Conservation (phyloP, 2,329 filamentous ascomycete genomes). For the Colletotrichum lini region DNA sequence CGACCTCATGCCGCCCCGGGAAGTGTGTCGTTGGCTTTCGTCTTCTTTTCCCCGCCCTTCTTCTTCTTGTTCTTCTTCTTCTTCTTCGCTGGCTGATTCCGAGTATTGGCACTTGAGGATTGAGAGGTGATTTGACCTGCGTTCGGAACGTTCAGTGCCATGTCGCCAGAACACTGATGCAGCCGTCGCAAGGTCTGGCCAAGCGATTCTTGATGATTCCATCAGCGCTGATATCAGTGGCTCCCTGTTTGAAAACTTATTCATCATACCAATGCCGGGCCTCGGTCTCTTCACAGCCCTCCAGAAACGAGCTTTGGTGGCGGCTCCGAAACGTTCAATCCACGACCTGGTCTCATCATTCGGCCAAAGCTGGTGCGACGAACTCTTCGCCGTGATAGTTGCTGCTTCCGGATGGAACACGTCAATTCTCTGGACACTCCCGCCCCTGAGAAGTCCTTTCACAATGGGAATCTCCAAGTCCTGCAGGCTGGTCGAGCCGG, state of each 20-base stretch:
- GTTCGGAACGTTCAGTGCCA: not conserved
- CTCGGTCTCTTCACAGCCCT: not conserved
- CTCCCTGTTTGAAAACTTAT: not conserved
- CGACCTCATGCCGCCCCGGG: no score
- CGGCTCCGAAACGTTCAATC: not conserved
- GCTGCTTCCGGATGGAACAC: not conserved
- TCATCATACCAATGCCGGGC: not conserved
- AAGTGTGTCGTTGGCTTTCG: no score
- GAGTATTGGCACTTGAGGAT: not conserved
- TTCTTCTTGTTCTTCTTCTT: not conserved
- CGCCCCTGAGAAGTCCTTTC: not conserved
- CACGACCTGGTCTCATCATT: not conserved
- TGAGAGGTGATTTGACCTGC: not conserved
- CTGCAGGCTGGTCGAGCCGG: constrained; percentile 1
- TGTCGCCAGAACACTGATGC: not conserved
- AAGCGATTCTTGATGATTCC: not conserved
- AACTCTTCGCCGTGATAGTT: not conserved
- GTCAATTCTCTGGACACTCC: not conserved
- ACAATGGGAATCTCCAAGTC: not conserved
- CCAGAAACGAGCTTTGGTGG: not conserved
- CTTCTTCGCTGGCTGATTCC: not conserved
- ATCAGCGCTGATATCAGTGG: not conserved
- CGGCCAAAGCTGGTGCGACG: constrained; percentile 1
- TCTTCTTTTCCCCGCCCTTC: no score
- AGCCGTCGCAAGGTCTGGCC: not conserved